These are phyloP conservation scores for Trichosporon ovoides DNA, from an alignment of 1,284 basidiomycete genomes.

Conservation along the genomic window DNA sequence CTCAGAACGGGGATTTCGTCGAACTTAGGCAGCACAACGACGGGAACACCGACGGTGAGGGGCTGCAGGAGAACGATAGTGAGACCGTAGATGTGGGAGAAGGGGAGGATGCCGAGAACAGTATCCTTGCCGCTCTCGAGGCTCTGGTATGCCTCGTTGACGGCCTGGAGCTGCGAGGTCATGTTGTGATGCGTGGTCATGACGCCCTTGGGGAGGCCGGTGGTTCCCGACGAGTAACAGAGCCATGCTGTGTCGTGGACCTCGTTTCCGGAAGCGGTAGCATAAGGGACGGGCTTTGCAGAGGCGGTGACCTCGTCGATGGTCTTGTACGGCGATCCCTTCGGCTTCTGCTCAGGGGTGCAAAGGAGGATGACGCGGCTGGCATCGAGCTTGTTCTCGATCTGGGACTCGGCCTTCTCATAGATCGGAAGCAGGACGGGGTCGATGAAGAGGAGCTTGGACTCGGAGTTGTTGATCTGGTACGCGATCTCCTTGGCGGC, in stretches of 20 bases:
- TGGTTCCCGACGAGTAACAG: constrained; percentile 64
- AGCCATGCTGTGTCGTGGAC: constrained; percentile 38
- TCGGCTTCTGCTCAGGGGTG: constrained; percentile 8
- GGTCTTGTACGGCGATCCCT: constrained; percentile 7
- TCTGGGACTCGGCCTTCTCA: constrained; percentile 18
- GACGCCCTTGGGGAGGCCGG: constrained; percentile 47
- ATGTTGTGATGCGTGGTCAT: constrained; percentile 64
- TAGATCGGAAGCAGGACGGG: constrained; percentile 52
- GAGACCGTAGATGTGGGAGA: constrained; percentile 21
- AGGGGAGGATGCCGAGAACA: constrained; percentile 15
- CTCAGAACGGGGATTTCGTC: constrained; percentile 55
- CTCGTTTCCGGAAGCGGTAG: constrained; percentile 3
- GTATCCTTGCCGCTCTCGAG: constrained; percentile 11
- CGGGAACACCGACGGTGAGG: constrained; percentile 56
- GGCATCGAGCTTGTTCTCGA: constrained; percentile 7
- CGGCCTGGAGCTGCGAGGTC: constrained; percentile 37
- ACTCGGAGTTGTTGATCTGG: constrained; percentile 54
- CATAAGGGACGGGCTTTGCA: constrained; percentile 10
- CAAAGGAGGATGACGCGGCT: constrained; percentile 15
- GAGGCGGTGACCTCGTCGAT: constrained; percentile 10
- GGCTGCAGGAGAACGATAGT: constrained; percentile 57
- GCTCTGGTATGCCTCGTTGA: constrained; percentile 5
- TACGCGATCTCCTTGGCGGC: constrained; percentile 45
- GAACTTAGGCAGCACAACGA: constrained; percentile 67
- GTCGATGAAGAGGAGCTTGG: constrained; percentile 56